phyloP scores from a whole-genome alignment of 345 rosid species.

The Aethionema arabicum region DNA sequence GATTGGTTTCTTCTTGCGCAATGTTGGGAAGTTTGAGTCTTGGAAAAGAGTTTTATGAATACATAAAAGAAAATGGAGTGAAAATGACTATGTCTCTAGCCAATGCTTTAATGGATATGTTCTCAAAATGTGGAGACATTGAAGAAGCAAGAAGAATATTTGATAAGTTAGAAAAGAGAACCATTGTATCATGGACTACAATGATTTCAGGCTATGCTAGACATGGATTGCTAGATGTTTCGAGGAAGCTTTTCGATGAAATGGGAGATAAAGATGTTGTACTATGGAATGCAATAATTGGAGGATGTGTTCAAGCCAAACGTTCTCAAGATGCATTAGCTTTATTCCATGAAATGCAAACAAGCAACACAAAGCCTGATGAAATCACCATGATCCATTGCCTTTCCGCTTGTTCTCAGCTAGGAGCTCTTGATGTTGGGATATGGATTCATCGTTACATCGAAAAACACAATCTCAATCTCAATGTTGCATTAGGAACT shows the following conservation, averaged over 20 bases:
- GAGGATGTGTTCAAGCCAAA: conserved; percentile 66
- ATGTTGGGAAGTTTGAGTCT: conserved; percentile 54
- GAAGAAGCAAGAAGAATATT: conserved; percentile 53
- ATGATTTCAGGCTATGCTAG: conserved; percentile 77
- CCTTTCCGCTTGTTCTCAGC: conserved; percentile 83
- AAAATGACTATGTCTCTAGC: conserved; percentile 56
- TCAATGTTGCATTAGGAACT: conserved; percentile 70
- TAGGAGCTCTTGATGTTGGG: conserved; percentile 84
- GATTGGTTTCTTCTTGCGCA: conserved; percentile 59
- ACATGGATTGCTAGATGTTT: conserved; percentile 53
- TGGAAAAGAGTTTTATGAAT: conserved; percentile 59
- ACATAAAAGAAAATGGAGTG: conserved; percentile 44
- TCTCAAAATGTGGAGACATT: conserved; percentile 68
- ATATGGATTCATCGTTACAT: conserved; percentile 79
- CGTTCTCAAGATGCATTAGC: conserved; percentile 64
- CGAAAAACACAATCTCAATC: conserved; percentile 50
- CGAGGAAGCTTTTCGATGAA: conserved; percentile 54
- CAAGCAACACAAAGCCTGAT: conserved; percentile 53
- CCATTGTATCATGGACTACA: conserved; percentile 71
- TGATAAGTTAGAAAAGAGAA: conserved; percentile 50
- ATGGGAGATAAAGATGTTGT: conserved; percentile 75
- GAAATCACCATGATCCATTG: conserved; percentile 79
- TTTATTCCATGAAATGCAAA: conserved; percentile 80
- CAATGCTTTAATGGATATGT: conserved; percentile 86
- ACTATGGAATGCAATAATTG: conserved; percentile 85